Evolutionary conservation across 495 filamentous ascomycete genomes (phyloP), one percentile per base, ranked within the genome.

Genomic region (Xylaria sp.): DNA sequence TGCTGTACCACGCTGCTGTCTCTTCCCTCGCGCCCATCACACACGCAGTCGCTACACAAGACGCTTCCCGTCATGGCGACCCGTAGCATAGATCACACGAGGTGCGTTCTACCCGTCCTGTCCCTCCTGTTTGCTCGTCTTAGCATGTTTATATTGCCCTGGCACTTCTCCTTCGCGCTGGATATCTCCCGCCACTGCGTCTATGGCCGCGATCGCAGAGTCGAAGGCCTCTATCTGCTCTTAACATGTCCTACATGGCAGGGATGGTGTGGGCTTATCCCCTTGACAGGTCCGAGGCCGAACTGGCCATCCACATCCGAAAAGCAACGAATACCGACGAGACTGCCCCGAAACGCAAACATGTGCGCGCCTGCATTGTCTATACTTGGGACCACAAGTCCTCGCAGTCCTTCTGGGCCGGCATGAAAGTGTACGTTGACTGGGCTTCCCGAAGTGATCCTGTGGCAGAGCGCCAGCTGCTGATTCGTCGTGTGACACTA

Each of bases 351-450:
- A 98, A 98, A 88, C 92, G 95, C 73, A 99, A 99, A 82, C 96
- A 99, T 94, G 96, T 99, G 71, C 92, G 96, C 70, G 94, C 92
- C 77, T 97, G 93, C 79, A 99, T 99, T 80, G 95, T 99, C 53
- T 98, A 99, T 80, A 98, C 96, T 68, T 99, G 96, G 96, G 96
- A 99, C 84, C 94, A 98, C 86, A 98, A 98, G 84, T 97, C 93
- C 72, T 97, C 95, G 52, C 86, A 90, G 75, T 93, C 94, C 76
- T 99, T 99, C 84, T 99, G 96, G 96, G 90, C 93, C 59, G 94
- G 93, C 78, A 97, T 99, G 91, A 99, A 99, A 90, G 96, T 99
- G 91, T 96, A 86, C 71, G 92, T 83, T 53, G 69, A 66, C 33
- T 3, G 53, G 43, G 57, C 40, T 2, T 50, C 24, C 50, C 46